Base-by-base conservation (phyloP, 805 yeast species). In the Wickerhamomyces rabaulensis region DNA sequence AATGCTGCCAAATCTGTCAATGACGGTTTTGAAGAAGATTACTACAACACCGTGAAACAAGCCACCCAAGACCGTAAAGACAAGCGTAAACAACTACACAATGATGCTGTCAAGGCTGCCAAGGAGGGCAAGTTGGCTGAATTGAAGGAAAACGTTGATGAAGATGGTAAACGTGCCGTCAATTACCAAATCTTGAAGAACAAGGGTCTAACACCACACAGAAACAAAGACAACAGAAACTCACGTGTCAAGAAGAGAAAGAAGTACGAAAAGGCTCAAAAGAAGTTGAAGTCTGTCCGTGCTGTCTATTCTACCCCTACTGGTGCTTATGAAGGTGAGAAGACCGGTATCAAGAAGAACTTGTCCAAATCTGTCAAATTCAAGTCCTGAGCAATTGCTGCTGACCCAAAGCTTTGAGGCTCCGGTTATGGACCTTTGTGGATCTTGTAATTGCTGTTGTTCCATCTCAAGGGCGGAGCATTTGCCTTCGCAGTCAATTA, bases 161-260 rank as follows among this genome's bases (percentile, higher is more conserved):
- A 76, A 17, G 83, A 81, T 54, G 97, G 97, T 43, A 94, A 94
- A 73, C 85, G 99, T 63, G 98, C 97, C 1, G 76, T 94, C 60
- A 89, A 87, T 65, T 94, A 84, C 70, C 98, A 92, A 73, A 94
- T 94, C 52, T 75, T 88, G 70, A 94, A 92, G 78, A 94, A 94
- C 73, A 91, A 88, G 73, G 99, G 99, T 62, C 80, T 94, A 52
- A 91, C 97, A 1, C 92, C 95, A 17, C 86, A 84, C 66, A 79
- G 96, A 65, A 86, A 87, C 74, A 94, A 94, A 76, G 97, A 88
- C 54, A 82, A 87, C 74, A 80, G 97, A 69, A 94, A 94, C 66
- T 80, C 98, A 39, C 84, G 99, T 71, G 98, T 94, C 60, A 94
- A 94, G 78, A 94, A 92, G 95, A 86, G 99, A 76, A 87, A 83